Evolutionary conservation across 169 alveolate species (phyloP).

Genomic region (Eimeria tenella): DNA sequence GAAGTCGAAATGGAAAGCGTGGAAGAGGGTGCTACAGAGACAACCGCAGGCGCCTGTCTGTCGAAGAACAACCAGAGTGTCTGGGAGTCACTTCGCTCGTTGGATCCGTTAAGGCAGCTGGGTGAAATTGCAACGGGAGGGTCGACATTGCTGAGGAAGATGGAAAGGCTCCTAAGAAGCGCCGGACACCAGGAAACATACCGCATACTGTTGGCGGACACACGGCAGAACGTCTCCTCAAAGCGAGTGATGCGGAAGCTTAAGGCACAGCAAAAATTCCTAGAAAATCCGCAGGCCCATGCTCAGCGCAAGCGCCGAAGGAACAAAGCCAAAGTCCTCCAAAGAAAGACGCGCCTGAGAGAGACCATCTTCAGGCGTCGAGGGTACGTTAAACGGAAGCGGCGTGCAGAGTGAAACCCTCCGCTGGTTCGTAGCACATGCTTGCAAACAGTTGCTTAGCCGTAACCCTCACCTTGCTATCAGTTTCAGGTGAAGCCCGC

Average conservation of each 20-base stretch:
- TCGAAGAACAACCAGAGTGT: conserved; percentile 8
- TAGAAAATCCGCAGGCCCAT: conserved; percentile 40
- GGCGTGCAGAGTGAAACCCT: background rate
- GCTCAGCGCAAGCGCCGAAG: conserved; percentile 57
- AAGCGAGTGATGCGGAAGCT: conserved; percentile 54
- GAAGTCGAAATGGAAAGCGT: background rate
- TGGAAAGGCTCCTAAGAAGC: conserved; percentile 44
- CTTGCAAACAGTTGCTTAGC: no score
- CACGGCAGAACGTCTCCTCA: conserved; percentile 47
- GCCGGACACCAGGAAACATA: conserved; percentile 20
- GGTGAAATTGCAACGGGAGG: conserved; percentile 59
- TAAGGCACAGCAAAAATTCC: conserved; percentile 41
- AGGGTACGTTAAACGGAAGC: conserved; percentile 32
- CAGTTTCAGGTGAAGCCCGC: no score
- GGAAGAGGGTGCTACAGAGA: background rate
- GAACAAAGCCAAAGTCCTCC: conserved; percentile 48
- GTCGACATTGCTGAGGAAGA: conserved; percentile 30
- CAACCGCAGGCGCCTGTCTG: background rate
- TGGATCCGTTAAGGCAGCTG: conserved; percentile 18
- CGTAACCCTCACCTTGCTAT: no score
- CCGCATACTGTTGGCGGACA: conserved; percentile 13
- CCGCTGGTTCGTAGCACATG: background rate
- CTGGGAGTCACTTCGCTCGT: conserved; percentile 20
- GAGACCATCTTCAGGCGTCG: conserved; percentile 38
- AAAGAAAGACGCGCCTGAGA: conserved; percentile 10